phyloP scores from a whole-genome alignment of 2,329 filamentous ascomycete species.

The Diaporthe eres region DNA sequence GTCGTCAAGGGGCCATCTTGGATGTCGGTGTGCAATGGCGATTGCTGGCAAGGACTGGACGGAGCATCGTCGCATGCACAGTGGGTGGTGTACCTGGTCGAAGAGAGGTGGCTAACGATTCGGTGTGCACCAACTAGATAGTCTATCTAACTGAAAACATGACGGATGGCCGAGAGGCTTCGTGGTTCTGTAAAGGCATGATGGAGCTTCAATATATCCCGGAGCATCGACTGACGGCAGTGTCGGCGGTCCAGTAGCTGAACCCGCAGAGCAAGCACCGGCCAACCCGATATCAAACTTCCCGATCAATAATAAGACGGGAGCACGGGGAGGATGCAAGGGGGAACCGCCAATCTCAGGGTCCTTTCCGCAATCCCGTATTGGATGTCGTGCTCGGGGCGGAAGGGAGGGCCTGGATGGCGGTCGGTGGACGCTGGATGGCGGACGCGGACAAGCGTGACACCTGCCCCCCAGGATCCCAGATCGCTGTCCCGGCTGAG shows the following conservation, averaged over 20 bases:
- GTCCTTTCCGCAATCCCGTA: conserved; percentile 34
- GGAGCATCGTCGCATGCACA: conserved; percentile 9
- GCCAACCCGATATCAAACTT: conserved; percentile 16
- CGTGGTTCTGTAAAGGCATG: not conserved
- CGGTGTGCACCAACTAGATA: conserved; percentile 6
- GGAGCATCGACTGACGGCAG: conserved; percentile 5
- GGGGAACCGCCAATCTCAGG: conserved; percentile 14
- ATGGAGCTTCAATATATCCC: conserved; percentile 19
- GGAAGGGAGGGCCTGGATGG: conserved; percentile 24
- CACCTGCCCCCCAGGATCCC: not conserved
- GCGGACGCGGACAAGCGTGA: conserved; percentile 1
- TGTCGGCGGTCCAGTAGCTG: conserved; percentile 3
- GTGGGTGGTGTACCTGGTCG: not conserved
- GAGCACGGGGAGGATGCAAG: conserved; percentile 20
- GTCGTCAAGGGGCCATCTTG: not conserved
- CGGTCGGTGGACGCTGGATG: conserved; percentile 6
- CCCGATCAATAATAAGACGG: conserved; percentile 8
- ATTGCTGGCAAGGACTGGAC: not conserved
- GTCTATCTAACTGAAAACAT: not conserved
- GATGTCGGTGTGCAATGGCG: conserved; percentile 15
- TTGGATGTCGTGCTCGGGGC: conserved; percentile 31
- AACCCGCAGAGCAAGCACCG: not conserved
- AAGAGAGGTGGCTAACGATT: not conserved
- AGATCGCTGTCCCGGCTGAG: conserved; percentile 19
- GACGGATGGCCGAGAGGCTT: not conserved